Percentiles rank a stretch among this genome's conserved stretches.
Conservation (phyloP, 768 basidiomycete genomes). For the Mrakia hoshinonis region DNA sequence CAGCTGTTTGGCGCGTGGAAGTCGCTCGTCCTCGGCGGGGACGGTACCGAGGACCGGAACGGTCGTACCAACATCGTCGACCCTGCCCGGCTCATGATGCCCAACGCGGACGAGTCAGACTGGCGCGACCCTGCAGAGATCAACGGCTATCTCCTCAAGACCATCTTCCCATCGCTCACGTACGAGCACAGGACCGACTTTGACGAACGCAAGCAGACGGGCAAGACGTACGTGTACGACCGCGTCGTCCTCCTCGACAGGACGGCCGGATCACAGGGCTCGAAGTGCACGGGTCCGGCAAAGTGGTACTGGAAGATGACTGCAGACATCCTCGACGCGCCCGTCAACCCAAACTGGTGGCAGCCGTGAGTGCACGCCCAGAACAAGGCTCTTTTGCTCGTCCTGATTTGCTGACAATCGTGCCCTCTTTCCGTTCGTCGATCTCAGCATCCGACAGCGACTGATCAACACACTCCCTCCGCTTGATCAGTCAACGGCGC, state of each 20-base stretch:
- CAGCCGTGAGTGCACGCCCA: too few species aligned
- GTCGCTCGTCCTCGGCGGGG: neutral
- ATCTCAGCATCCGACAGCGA: constrained; percentile 4
- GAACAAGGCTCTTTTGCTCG: too few species aligned
- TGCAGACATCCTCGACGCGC: too few species aligned
- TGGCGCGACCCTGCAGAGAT: neutral
- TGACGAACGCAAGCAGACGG: neutral
- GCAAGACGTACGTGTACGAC: neutral
- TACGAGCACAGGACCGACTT: constrained; percentile 1
- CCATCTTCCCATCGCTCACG: neutral
- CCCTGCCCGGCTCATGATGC: neutral
- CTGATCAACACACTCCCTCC: neutral
- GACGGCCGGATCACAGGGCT: neutral
- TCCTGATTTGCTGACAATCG: too few species aligned
- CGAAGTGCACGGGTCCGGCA: neutral
- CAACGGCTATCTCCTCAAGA: neutral
- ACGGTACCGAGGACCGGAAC: neutral
- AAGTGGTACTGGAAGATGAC: neutral
- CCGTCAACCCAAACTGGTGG: too few species aligned
- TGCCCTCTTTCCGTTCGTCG: neutral
- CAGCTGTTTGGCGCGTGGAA: neutral
- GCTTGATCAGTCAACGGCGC: neutral
- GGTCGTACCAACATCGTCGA: neutral
- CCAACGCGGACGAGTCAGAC: neutral
- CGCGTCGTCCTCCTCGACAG: neutral